Evolutionary conservation across 805 yeast species (phyloP), one percentile per base, ranked within the genome.

Genomic region (Metschnikowia borealis): DNA sequence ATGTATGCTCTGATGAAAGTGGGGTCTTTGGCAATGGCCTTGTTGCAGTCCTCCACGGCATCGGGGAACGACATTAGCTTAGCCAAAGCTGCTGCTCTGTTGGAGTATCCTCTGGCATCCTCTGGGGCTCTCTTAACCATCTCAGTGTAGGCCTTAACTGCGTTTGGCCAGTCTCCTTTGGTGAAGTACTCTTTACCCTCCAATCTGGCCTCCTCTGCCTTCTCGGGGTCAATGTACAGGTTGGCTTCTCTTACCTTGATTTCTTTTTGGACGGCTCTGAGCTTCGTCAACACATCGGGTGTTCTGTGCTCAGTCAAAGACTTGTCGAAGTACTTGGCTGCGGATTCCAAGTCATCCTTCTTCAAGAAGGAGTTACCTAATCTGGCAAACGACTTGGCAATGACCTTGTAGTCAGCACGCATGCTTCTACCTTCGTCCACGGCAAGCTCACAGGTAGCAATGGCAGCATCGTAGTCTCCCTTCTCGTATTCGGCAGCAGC

Each of bases 401-500:
- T 81, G 46, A 86, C 61, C 71, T 88, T 92, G 72, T 90, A 94
- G 69, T 94, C 97, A 14, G 97, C 91, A 70, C 95, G 87, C 67
- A 79, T 62, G 60, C 85, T 92, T 73, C 96, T 82, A 57, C 97
- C 97, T 67, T 87, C 83, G 38, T 89, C 97, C 55, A 92, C 80
- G 23, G 99, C 98, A 45, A 71, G 70, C 59, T 81, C 73, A 68
- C 97, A 85, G 4, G 97, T 89, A 52, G 77, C 71, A 57, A 94
- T 87, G 38, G 96, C 91, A 10, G 84, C 71, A 51, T 90, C 96
- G 62, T 80, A 87, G 63, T 90, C 97, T 54, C 94, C 96, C 69
- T 91, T 89, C 73, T 94, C 99, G 64, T 71, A 94, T 71, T 94
- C 96, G 33, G 99, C 99, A 50, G 99, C 98, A 37, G 99, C 94